Conservation (phyloP, 495 filamentous ascomycete genomes). For the Aspergillus nidulans region DNA sequence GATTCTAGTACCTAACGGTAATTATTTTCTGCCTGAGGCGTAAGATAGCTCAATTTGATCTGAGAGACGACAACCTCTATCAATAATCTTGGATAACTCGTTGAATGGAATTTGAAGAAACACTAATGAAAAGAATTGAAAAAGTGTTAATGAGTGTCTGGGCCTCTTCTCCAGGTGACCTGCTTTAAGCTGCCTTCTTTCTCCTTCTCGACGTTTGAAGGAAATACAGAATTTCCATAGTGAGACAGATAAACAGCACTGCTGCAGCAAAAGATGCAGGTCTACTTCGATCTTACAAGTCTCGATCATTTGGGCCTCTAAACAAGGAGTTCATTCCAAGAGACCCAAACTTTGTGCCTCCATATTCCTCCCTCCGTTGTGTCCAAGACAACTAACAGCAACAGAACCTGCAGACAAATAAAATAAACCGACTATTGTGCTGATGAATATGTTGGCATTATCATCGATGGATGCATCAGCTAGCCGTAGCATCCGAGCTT, state of each 20-base stretch:
- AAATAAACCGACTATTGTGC: conserved; percentile 33
- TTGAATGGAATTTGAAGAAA: not conserved
- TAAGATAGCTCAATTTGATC: too few relatives aligned
- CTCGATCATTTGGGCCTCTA: conserved; percentile 3
- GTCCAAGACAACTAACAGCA: conserved; percentile 24
- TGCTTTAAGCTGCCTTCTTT: not conserved
- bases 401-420: conserved; percentile 41
- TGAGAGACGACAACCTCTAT: too few relatives aligned
- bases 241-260: conserved; percentile 26
- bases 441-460: conserved; percentile 21
- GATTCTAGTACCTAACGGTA: too few relatives aligned
- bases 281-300: conserved; percentile 23
- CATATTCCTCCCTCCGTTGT: not conserved
- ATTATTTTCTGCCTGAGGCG: too few relatives aligned
- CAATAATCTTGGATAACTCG: too few relatives aligned
- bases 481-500: conserved; percentile 28
- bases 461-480: conserved; percentile 32
- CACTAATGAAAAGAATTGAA: not conserved
- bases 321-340: conserved; percentile 32
- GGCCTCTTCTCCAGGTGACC: not conserved
- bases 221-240: conserved; percentile 20
- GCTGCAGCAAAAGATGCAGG: conserved; percentile 31
- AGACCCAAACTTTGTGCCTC: not conserved
- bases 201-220: not conserved
- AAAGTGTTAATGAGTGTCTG: not conserved